A percentile compares a stretch with the other conserved stretches of the same genome.
These are phyloP conservation scores for Ascochyta lentis DNA, from an alignment of 2,329 filamentous ascomycete genomes.

Conservation along the genomic window DNA sequence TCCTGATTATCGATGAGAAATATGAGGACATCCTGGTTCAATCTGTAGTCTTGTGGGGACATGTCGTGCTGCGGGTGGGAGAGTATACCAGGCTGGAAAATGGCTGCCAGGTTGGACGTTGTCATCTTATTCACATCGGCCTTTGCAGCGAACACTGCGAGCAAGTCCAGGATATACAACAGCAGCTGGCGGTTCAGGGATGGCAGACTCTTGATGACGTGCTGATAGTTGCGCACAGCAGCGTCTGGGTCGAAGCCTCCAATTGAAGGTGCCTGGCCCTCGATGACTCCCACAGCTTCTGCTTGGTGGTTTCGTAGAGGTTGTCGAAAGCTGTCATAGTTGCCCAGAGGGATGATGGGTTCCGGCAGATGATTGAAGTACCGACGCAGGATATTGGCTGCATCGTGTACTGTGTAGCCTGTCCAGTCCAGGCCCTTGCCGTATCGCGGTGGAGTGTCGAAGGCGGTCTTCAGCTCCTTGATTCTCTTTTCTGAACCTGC, in stretches of 20 bases:
- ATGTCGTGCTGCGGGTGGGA: conserved; percentile 95
- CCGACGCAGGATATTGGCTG: conserved; percentile 91
- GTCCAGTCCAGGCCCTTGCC: conserved; percentile 97
- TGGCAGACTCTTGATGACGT: conserved; percentile 89
- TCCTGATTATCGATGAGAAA: conserved; percentile 99
- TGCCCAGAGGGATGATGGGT: conserved; percentile 91
- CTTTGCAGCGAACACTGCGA: conserved; percentile 97
- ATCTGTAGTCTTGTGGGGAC: conserved; percentile 89
- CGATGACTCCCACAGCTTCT: conserved; percentile 73
- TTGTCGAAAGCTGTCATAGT: conserved; percentile 89
- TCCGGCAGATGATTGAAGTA: conserved; percentile 97
- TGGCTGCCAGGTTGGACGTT: conserved; percentile 90
- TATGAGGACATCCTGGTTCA: conserved; percentile 96
- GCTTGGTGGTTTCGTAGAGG: conserved; percentile 75
- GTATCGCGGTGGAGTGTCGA: conserved; percentile 87
- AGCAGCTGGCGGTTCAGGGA: conserved; percentile 92
- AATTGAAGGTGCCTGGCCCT: conserved; percentile 68
- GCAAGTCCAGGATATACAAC: conserved; percentile 91
- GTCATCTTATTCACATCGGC: conserved; percentile 97
- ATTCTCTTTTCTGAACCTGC: conserved; percentile 97
- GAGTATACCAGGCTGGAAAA: conserved; percentile 95
- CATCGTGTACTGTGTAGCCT: conserved; percentile 97
- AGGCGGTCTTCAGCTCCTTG: conserved; percentile 90
- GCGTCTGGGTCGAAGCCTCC: conserved; percentile 76
- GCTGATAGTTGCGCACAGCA: conserved; percentile 84